Percentiles rank a stretch among this genome's conserved stretches.
Conservation (phyloP, 345 rosid species). For the Syzygium oleosum region DNA sequence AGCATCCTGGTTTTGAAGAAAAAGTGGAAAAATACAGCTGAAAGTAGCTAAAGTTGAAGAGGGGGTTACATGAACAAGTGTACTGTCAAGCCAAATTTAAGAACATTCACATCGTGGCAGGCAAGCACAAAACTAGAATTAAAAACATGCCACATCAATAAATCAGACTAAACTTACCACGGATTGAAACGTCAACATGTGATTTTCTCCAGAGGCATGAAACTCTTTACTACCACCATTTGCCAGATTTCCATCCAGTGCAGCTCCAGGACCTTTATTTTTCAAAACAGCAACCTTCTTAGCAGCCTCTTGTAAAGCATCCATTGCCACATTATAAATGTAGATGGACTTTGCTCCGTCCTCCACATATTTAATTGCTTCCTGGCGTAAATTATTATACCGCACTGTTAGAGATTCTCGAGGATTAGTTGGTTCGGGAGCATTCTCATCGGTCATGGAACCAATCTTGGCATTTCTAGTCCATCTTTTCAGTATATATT, state of each 20-base stretch:
- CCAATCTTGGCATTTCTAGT: constrained; percentile 65
- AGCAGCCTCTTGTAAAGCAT: constrained; percentile 60
- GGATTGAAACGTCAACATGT: constrained; percentile 23
- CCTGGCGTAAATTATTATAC: constrained; percentile 61
- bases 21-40: not conserved
- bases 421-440: constrained; percentile 27
- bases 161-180: constrained; percentile 27
- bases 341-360: constrained; percentile 76
- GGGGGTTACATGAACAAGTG: not conserved
- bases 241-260: constrained; percentile 9
- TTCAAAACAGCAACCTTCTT: constrained; percentile 49
- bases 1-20: not conserved
- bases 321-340: constrained; percentile 62
- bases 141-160: not conserved
- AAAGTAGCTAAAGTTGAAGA: not conserved
- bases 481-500: constrained; percentile 65
- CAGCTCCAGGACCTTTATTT: constrained; percentile 29
- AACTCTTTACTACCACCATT: constrained; percentile 37
- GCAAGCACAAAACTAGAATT: not conserved
- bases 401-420: constrained; percentile 47
- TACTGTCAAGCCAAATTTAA: not conserved
- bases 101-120: not conserved
- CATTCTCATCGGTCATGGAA: constrained; percentile 21
- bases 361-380: constrained; percentile 67
- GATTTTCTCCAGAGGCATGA: constrained; percentile 28